These are phyloP conservation scores for Saccharata proteae DNA, from an alignment of 2,329 filamentous ascomycete species.

Conservation along the genomic window DNA sequence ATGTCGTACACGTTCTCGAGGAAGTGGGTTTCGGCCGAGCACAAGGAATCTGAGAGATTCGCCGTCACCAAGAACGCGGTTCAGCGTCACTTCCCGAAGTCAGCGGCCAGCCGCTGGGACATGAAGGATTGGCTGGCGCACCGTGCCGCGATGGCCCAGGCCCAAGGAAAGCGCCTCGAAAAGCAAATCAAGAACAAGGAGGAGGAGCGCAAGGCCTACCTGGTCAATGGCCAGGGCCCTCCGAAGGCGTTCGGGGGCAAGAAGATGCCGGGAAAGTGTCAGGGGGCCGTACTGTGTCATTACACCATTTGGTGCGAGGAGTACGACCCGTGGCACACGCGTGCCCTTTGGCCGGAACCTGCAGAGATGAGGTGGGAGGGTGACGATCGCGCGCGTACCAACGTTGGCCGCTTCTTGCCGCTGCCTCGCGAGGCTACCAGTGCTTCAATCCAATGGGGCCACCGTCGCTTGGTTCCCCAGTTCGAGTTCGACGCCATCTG, in stretches of 20 bases:
- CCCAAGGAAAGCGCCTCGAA: slow-evolving; percentile 1
- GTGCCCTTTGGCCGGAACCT: slow-evolving; percentile 28
- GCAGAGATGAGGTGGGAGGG: slow-evolving; percentile 37
- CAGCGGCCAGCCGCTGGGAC: neutral
- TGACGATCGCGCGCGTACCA: slow-evolving; percentile 32
- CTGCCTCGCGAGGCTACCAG: slow-evolving; percentile 31
- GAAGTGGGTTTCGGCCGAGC: slow-evolving; percentile 5
- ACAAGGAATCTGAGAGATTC: slow-evolving; percentile 4
- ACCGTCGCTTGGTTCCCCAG: slow-evolving; percentile 25
- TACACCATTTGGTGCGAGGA: slow-evolving; percentile 29
- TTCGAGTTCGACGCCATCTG: slow-evolving; percentile 27
- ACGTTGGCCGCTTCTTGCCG: slow-evolving; percentile 29
- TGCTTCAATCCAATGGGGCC: slow-evolving; percentile 29
- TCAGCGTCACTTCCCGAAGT: slow-evolving; percentile 6
- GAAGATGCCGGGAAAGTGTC: slow-evolving; percentile 2
- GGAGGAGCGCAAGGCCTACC: slow-evolving; percentile 1
- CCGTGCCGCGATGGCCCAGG: neutral
- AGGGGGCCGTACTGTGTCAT: slow-evolving; percentile 21
- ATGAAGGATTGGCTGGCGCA: slow-evolving; percentile 7
- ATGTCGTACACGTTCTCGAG: neutral
- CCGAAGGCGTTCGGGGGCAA: slow-evolving; percentile 4
- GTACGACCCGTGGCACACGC: slow-evolving; percentile 16
- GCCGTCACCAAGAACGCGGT: slow-evolving; percentile 4
- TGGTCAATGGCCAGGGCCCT: neutral
- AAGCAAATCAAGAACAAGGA: slow-evolving; percentile 4